Base-by-base conservation (phyloP, 768 basidiomycete species). In the Trametes gibbosa region DNA sequence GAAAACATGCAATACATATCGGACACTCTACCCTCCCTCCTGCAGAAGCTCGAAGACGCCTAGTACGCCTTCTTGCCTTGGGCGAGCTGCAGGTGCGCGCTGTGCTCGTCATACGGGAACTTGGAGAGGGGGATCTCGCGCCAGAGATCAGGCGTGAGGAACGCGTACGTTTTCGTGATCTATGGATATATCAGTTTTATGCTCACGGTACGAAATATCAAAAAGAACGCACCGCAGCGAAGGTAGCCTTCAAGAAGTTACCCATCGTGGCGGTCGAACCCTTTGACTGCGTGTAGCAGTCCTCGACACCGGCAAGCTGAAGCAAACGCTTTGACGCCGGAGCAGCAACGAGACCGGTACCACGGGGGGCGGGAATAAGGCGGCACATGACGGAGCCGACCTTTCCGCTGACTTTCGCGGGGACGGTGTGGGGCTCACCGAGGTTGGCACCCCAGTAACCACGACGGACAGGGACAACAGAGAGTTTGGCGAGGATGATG, bases 401-500 rank as follows among this genome's bases (percentile, higher is more conserved):
- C 83, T 98, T 98, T 64, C 97, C 97, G 77, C 88, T 89, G 72
- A 98, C 95, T 80, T 99, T 99, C 72, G 91, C 92, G 45, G 97
- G 97, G 56, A 99, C 95, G 61, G 97, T 99, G 82, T 99, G 97
- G 57, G 97, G 97, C 72, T 96, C 93, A 79, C 94, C 95, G 70
- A 99, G 95, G 70, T 93, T 91, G 69, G 94, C 92, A 81, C 97
- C 97, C 97, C 97, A 99, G 85, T 99, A 99, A 68, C 97, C 97
- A 78, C 97, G 83, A 69, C 97, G 91, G 64, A 99, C 97, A 68
- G 97, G 97, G 72, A 98, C 89, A 73, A 98, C 92, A 48, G 93
- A 94, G 66, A 99, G 85, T 74, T 99, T 99, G 72, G 97, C 97
- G 64, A 95, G 86, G 79, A 98, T 95, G 84, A 99, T 98, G 66